phyloP scores from a whole-genome alignment of 2,329 filamentous ascomycete species.

The Colletotrichum costaricense region DNA sequence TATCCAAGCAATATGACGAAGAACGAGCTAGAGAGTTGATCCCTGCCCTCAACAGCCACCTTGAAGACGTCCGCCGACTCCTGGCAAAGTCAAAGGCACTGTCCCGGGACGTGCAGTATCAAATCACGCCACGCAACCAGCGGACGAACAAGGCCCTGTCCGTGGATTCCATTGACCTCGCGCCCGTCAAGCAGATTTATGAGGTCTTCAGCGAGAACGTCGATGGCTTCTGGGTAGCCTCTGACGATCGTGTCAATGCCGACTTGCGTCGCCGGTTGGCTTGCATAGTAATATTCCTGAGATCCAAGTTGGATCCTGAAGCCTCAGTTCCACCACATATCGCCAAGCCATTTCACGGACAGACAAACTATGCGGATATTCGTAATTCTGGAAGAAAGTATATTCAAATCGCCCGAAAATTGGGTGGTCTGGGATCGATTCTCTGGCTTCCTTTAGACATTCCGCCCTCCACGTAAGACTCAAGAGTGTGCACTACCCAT shows the following conservation, averaged over 20 bases:
- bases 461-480: conserved; percentile 47
- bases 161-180: conserved; percentile 36
- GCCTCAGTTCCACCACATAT: conserved; percentile 38
- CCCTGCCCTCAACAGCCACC: conserved; percentile 42
- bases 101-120: conserved; percentile 44
- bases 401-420: conserved; percentile 45
- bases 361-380: conserved; percentile 40
- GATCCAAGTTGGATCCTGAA: conserved; percentile 41
- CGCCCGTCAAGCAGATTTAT: conserved; percentile 33
- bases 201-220: conserved; percentile 32
- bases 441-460: conserved; percentile 47
- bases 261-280: conserved; percentile 44
- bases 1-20: conserved; percentile 40
- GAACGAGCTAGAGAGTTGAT: conserved; percentile 37
- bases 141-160: conserved; percentile 45
- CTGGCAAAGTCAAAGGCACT: conserved; percentile 43
- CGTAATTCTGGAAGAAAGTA: conserved; percentile 48
- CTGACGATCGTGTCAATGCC: conserved; percentile 32
- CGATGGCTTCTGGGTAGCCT: conserved; percentile 40
- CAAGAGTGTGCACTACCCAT: conserved; percentile 33
- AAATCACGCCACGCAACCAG: conserved; percentile 44
- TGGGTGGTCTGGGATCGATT: conserved; percentile 44
- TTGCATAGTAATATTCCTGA: conserved; percentile 44
- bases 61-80: conserved; percentile 40
- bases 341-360: conserved; percentile 37